Conservation (phyloP, 768 basidiomycete species). For the Psilocybe sp. region DNA sequence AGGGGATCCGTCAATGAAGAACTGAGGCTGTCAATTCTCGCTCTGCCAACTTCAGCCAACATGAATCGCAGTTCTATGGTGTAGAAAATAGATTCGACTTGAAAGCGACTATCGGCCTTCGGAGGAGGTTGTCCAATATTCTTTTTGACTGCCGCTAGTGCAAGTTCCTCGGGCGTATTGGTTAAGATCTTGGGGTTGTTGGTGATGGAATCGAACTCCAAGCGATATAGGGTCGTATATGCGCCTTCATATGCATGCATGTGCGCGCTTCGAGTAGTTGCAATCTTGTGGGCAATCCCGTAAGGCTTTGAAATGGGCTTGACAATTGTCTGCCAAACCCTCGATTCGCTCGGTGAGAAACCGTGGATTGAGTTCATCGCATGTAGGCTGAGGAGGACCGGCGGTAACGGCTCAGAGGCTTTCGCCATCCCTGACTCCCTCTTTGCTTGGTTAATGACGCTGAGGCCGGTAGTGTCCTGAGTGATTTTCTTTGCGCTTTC, state of each 20-base stretch:
- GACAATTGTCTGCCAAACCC: conserved; percentile 38
- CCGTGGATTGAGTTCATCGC: conserved; percentile 5
- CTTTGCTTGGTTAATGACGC: not conserved
- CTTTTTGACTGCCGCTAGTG: conserved; percentile 46
- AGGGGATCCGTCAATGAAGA: not conserved
- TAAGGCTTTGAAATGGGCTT: conserved; percentile 37
- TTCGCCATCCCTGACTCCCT: not conserved
- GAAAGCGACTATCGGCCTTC: conserved; percentile 54
- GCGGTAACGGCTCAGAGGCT: conserved; percentile 3
- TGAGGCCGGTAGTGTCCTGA: not conserved
- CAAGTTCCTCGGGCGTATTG: conserved; percentile 38
- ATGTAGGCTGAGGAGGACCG: not conserved
- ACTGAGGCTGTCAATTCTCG: conserved; percentile 8
- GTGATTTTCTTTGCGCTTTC: conserved; percentile 3
- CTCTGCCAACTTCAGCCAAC: conserved; percentile 29
- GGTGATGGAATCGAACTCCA: conserved; percentile 36
- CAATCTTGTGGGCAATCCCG: conserved; percentile 31
- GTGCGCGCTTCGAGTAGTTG: conserved; percentile 50
- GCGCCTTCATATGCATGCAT: conserved; percentile 60
- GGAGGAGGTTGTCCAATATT: conserved; percentile 57
- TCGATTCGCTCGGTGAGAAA: conserved; percentile 6
- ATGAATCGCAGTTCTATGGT: conserved; percentile 51
- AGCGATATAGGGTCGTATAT: conserved; percentile 45
- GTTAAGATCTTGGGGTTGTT: conserved; percentile 33
- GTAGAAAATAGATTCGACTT: conserved; percentile 57